phyloP scores from a whole-genome alignment of 768 basidiomycete species.

The Collybiopsis confluens region DNA sequence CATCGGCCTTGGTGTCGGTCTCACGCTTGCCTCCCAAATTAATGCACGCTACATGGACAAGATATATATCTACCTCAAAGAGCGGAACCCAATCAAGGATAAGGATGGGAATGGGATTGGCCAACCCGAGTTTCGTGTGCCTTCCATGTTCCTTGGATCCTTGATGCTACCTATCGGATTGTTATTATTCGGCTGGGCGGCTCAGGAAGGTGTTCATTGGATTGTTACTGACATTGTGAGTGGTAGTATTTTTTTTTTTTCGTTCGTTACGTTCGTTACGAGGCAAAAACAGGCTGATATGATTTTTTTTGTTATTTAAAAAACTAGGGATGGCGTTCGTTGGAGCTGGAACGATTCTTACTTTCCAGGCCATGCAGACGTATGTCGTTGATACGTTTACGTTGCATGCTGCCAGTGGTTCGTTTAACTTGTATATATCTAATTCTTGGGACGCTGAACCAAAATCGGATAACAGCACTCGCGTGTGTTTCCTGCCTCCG shows the following conservation, averaged over 20 bases:
- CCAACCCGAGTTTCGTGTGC: slow-evolving; percentile 49
- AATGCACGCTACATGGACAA: slow-evolving; percentile 56
- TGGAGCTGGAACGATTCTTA: slow-evolving; percentile 56
- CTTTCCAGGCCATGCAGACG: slow-evolving; percentile 59
- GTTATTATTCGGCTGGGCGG: slow-evolving; percentile 68
- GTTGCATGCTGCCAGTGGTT: slow-evolving; percentile 64
- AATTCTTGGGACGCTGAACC: background rate
- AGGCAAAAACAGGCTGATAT: no score
- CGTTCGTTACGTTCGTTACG: no score
- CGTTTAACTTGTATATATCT: slow-evolving; percentile 9
- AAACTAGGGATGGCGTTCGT: slow-evolving; percentile 45
- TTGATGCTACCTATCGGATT: slow-evolving; percentile 62
- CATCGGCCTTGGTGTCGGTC: slow-evolving; percentile 64
- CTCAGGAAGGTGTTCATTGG: slow-evolving; percentile 58
- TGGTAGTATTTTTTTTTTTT: no score
- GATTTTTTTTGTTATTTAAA: background rate
- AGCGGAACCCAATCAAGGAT: slow-evolving; percentile 29
- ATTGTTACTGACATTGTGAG: slow-evolving; percentile 54
- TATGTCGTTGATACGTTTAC: slow-evolving; percentile 69
- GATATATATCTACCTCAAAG: slow-evolving; percentile 46
- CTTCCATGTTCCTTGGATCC: slow-evolving; percentile 55
- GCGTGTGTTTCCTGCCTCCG: slow-evolving; percentile 59
- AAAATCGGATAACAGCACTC: background rate
- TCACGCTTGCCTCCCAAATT: slow-evolving; percentile 47
- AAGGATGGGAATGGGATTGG: slow-evolving; percentile 26